A percentile compares a stretch with the other conserved stretches of the same genome.
These are phyloP conservation scores for Chytridium lagenaria DNA, from an alignment of 371 early-diverging fungal species.

Conservation along the genomic window DNA sequence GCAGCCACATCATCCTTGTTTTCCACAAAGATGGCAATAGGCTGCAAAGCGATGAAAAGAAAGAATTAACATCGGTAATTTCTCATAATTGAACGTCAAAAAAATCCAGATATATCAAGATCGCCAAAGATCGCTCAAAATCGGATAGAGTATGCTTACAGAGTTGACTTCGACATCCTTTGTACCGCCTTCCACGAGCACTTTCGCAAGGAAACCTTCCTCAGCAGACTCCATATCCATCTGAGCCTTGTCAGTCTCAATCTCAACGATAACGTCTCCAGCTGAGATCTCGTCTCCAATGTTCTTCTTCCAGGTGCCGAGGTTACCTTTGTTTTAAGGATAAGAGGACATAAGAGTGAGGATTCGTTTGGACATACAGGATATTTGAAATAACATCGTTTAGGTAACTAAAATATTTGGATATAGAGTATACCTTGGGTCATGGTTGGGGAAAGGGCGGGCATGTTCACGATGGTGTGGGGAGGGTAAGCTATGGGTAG, in stretches of 20 bases:
- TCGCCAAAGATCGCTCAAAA: no score
- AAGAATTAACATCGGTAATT: background rate
- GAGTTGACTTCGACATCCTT: constrained; percentile 85
- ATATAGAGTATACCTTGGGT: no score
- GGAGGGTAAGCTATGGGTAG: constrained; percentile 63
- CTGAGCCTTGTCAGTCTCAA: constrained; percentile 99
- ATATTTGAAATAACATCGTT: no score
- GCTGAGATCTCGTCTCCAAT: constrained; percentile 91
- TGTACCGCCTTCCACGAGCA: constrained; percentile 79
- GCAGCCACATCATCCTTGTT: constrained; percentile 84
- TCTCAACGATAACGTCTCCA: constrained; percentile 97
- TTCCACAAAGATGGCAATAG: constrained; percentile 92
- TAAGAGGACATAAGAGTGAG: no score
- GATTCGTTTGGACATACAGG: no score
- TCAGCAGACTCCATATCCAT: constrained; percentile 99
- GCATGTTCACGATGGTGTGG: constrained; percentile 94
- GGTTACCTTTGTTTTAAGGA: constrained; percentile 74
- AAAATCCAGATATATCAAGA: no score
- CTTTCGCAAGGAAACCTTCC: constrained; percentile 95
- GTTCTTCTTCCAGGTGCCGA: constrained; percentile 94
- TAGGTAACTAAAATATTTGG: no score
- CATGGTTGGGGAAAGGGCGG: constrained; percentile 99
- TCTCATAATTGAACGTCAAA: no score
- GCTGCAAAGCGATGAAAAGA: constrained; percentile 67
- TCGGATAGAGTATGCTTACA: constrained; percentile 59